A percentile compares a stretch with the other conserved stretches of the same genome.
Evolutionary conservation across 805 yeast genomes (phyloP).

Genomic region (Suhomyces sp.): DNA sequence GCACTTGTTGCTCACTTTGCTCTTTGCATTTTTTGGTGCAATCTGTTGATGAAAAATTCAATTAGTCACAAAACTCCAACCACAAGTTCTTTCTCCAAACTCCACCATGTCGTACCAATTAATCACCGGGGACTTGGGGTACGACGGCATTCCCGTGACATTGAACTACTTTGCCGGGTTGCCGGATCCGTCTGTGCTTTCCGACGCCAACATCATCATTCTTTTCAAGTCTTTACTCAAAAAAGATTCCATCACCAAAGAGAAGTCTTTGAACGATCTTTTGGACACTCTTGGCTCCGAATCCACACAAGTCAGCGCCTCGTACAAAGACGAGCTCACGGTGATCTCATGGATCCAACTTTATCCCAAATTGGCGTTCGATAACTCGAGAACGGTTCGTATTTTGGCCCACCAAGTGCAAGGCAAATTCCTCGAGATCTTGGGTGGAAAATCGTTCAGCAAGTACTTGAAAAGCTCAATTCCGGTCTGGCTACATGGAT

Average conservation of each 20-base stretch:
- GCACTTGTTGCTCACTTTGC: background rate
- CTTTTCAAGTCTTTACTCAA: conserved; percentile 76
- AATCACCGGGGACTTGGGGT: conserved; percentile 21
- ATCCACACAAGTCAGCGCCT: background rate
- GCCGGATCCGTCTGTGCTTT: conserved; percentile 51
- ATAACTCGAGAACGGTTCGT: conserved; percentile 67
- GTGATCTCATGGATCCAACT: conserved; percentile 74
- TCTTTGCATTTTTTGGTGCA: background rate
- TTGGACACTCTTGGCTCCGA: conserved; percentile 25
- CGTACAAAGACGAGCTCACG: conserved; percentile 47
- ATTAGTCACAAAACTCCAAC: background rate
- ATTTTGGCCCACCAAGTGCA: conserved; percentile 63
- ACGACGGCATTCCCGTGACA: conserved; percentile 46
- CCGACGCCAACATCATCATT: conserved; percentile 49
- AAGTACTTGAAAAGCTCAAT: conserved; percentile 70
- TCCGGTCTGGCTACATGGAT: conserved; percentile 72
- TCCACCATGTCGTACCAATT: conserved; percentile 3
- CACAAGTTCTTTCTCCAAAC: too few relatives aligned
- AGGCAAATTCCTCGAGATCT: conserved; percentile 43
- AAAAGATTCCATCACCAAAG: conserved; percentile 81
- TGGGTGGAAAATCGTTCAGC: conserved; percentile 55
- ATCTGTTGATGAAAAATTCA: background rate
- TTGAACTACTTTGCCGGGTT: conserved; percentile 74
- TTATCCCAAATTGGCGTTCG: conserved; percentile 76
- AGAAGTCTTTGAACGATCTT: conserved; percentile 65